Base-by-base conservation (phyloP, 306 rosid genomes). In the Coriaria nepalensis region DNA sequence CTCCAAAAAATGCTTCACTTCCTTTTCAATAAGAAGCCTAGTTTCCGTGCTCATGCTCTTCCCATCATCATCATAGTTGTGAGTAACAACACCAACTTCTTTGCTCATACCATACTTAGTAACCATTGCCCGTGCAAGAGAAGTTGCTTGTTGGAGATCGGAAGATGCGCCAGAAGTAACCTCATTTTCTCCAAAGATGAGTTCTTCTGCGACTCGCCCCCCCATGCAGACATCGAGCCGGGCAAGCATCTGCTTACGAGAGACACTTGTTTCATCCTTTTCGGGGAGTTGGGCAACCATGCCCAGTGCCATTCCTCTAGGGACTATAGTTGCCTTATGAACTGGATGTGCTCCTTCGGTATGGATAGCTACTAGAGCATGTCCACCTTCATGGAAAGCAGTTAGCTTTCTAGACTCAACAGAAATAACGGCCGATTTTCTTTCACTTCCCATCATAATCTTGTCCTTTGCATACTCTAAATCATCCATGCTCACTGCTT, bases 41-140 rank as follows among this genome's bases (percentile, higher is more conserved):
- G 95, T 81, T 68, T 84, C 95, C 0, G 95, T 68, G 77, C 95
- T 84, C 97, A 84, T 84, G 67, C 92, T 88, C 72, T 74, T 77
- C 42, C 97, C 92, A 32, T 73, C 53, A 58, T 90, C 93, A 2
- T 73, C 61, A 43, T 90, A 90, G 51, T 84, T 58, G 67, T 90
- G 97, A 53, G 77, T 54, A 13, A 67, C 92, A 20, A 78, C 68
- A 48, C 97, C 95, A 43, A 90, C 79, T 69, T 81, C 78, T 62
- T 76, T 68, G 72, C 93, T 81, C 95, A 90, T 81, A 15, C 95
- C 97, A 47, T 61, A 90, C 66, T 71, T 73, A 2, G 97, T 90
- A 49, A 90, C 93, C 95, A 90, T 90, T 13, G 70, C 76, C 68
- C 80, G 70, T 1, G 97, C 97, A 47, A 84, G 48, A 6, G 45